A percentile compares a stretch with the other conserved stretches of the same genome.
phyloP scores from a whole-genome alignment of 805 yeast genomes.

The Lipomyces oligophaga region DNA sequence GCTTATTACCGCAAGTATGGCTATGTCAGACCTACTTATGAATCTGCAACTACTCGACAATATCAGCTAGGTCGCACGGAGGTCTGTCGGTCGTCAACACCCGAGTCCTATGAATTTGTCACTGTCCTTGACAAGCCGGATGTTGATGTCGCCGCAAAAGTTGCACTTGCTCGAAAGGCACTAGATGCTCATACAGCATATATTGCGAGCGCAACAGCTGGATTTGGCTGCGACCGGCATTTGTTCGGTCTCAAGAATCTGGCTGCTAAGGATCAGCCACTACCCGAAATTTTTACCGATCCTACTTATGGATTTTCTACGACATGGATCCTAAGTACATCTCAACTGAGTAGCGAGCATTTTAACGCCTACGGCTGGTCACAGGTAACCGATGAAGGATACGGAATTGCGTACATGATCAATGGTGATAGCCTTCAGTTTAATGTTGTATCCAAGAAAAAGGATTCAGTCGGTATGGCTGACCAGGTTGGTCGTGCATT shows the following conservation, averaged over 20 bases:
- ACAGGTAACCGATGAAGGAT: conserved; percentile 89
- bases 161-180: conserved; percentile 67
- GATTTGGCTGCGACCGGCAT: conserved; percentile 91
- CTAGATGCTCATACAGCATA: conserved; percentile 68
- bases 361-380: conserved; percentile 96
- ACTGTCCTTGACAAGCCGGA: conserved; percentile 62
- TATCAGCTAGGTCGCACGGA: conserved; percentile 91
- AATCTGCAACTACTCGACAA: conserved; percentile 90
- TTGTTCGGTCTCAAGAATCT: conserved; percentile 80
- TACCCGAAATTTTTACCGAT: conserved; percentile 68
- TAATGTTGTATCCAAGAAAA: conserved; percentile 72
- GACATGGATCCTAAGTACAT: conserved; percentile 83
- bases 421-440: conserved; percentile 81
- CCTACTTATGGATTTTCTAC: conserved; percentile 71
- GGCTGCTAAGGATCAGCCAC: conserved; percentile 52
- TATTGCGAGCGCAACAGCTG: conserved; percentile 73
- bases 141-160: conserved; percentile 52
- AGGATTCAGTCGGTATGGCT: conserved; percentile 47
- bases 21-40: conserved; percentile 82
- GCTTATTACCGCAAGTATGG: conserved; percentile 85
- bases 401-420: conserved; percentile 90
- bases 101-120: conserved; percentile 66
- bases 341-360: conserved; percentile 79
- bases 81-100: conserved; percentile 80
- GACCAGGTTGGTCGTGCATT: conserved; percentile 74